These are phyloP conservation scores for Coniferiporia weirii DNA, from an alignment of 1,284 basidiomycete genomes.

Conservation along the genomic window DNA sequence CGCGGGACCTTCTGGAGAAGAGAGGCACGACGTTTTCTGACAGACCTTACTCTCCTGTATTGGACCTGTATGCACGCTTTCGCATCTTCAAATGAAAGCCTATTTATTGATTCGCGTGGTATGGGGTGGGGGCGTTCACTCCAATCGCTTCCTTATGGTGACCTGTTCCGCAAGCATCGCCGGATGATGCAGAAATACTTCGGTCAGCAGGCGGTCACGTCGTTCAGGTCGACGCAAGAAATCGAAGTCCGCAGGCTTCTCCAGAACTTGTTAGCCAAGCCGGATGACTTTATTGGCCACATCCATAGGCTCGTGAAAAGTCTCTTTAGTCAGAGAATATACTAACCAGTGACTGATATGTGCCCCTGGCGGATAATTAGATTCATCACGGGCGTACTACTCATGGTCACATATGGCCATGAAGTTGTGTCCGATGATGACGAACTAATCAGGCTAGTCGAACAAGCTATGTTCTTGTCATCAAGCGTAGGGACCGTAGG, in stretches of 20 bases:
- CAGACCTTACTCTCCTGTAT: slow-evolving; percentile 27
- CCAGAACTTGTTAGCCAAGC: slow-evolving; percentile 21
- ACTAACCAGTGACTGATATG: no score
- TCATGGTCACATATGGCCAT: slow-evolving; percentile 6
- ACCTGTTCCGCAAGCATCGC: slow-evolving; percentile 28
- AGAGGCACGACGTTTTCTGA: slow-evolving; percentile 35
- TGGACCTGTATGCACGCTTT: slow-evolving; percentile 24
- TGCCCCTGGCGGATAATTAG: background rate
- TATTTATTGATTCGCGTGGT: slow-evolving; percentile 11
- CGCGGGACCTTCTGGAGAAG: slow-evolving; percentile 36
- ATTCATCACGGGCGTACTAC: background rate
- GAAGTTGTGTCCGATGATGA: slow-evolving; percentile 1
- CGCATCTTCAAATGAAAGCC: background rate
- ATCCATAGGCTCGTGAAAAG: background rate
- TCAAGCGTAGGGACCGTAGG: background rate
- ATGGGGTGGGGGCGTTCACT: slow-evolving; percentile 25
- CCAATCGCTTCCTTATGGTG: slow-evolving; percentile 25
- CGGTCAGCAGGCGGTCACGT: slow-evolving; percentile 19
- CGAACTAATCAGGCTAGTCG: background rate
- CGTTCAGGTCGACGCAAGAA: slow-evolving; percentile 23
- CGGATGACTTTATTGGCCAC: slow-evolving; percentile 20
- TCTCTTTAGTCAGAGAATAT: no score
- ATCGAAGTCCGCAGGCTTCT: slow-evolving; percentile 25
- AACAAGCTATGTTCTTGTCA: background rate
- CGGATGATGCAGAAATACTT: slow-evolving; percentile 28